Evolutionary conservation across 306 rosid genomes (phyloP), one percentile per base, ranked within the genome.

Genomic region (Hippophae tibetana): DNA sequence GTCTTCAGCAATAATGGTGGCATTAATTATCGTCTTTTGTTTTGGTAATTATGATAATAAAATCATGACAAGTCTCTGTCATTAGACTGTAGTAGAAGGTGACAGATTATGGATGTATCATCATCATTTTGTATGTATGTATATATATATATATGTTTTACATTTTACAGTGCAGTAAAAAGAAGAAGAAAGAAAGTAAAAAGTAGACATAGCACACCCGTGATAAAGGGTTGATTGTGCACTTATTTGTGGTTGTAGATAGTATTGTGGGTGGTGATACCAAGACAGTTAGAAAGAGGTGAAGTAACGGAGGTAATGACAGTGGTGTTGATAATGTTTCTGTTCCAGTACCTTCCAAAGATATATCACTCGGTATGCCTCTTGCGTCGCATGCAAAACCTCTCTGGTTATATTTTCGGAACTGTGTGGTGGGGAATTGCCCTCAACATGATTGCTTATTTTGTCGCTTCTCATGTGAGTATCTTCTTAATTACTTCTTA

Each of bases 391-490:
- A 78, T 86, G 78, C 97, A 86, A 71, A 82, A 75, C 55, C 81
- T 81, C 58, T 71, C 95, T 1, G 95, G 95, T 67, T 92, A 78
- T 78, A 78, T 88, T 43, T 92, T 88, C 8, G 96, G 93, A 31
- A 92, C 96, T 0, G 85, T 85, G 64, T 92, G 99, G 99, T 92
- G 99, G 98, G 93, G 99, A 5, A 80, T 92, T 52, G 93, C 99
- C 49, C 95, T 92, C 62, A 92, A 92, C 72, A 48, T 92, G 72
- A 92, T 92, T 31, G 96, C 95, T 0, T 92, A 92, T 56, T 92
- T 92, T 43, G 99, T 92, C 23, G 99, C 99, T 11, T 82, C 99
- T 40, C 99, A 92, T 73, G 99, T 92, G 78, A 85, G 94, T 70
- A 10, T 10, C 10, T 0, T 6, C 12, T 40, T 50, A 3, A 13